Evolutionary conservation across 2,329 filamentous ascomycete genomes (phyloP).

Genomic region (Diplodia mutila): DNA sequence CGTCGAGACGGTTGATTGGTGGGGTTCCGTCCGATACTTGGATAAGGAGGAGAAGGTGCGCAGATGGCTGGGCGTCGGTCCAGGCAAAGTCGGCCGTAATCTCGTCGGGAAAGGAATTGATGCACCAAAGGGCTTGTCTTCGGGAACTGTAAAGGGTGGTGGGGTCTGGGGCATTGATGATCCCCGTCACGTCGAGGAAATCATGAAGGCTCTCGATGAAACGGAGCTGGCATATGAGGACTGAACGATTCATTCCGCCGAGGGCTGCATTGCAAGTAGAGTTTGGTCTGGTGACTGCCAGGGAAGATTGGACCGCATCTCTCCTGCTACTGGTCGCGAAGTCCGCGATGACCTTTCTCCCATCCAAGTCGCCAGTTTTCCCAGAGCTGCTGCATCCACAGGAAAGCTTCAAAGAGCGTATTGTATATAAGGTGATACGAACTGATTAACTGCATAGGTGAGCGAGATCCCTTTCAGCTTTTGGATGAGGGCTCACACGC

Average conservation of each 20-base stretch:
- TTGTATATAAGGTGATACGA: not conserved
- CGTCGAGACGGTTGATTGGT: slow-evolving; percentile 93
- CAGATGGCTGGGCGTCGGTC: slow-evolving; percentile 89
- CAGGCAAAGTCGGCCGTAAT: slow-evolving; percentile 90
- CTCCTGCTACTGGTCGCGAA: not conserved
- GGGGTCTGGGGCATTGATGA: slow-evolving; percentile 92
- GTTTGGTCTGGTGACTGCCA: not conserved
- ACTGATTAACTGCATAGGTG: not conserved
- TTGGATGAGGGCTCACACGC: not conserved
- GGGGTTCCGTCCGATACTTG: slow-evolving; percentile 87
- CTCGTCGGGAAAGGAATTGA: slow-evolving; percentile 80
- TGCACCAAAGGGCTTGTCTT: slow-evolving; percentile 69
- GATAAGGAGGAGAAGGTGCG: slow-evolving; percentile 81
- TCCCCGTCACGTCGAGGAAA: slow-evolving; percentile 61
- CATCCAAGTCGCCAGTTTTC: not conserved
- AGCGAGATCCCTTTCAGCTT: not conserved
- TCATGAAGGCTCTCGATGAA: slow-evolving; percentile 51
- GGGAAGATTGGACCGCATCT: not conserved
- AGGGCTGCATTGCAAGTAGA: not conserved
- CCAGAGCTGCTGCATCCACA: not conserved
- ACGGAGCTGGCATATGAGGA: slow-evolving; percentile 49
- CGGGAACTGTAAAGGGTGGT: slow-evolving; percentile 80
- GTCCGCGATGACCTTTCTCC: not conserved
- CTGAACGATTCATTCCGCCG: not conserved
- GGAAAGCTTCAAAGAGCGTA: not conserved